Evolutionary conservation across 306 rosid species (phyloP).

Genomic region (Alnus rubra): DNA sequence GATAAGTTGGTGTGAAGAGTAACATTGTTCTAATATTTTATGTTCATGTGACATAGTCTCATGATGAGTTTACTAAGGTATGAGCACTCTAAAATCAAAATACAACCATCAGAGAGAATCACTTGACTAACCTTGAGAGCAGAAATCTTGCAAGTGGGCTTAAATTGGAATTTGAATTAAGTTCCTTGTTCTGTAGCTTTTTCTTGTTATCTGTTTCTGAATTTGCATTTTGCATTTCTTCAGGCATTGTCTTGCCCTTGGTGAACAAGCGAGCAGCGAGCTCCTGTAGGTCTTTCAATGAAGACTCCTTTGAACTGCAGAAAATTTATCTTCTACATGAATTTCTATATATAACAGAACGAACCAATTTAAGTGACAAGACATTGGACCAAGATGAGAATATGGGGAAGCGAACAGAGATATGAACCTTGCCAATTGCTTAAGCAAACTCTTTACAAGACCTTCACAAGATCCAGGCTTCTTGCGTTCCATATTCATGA

Average conservation of each 20-base stretch:
- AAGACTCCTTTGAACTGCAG: constrained; percentile 77
- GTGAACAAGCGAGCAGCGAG: constrained; percentile 58
- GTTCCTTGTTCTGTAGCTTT: constrained; percentile 68
- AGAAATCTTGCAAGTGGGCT: constrained; percentile 97
- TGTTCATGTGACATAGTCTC: neutral
- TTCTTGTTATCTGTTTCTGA: constrained; percentile 53
- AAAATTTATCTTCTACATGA: constrained; percentile 7
- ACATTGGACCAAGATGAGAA: neutral
- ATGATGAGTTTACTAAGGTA: neutral
- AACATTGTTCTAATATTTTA: neutral
- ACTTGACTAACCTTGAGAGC: constrained; percentile 77
- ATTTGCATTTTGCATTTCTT: constrained; percentile 44
- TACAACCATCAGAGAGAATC: constrained; percentile 14
- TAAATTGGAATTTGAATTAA: constrained; percentile 66
- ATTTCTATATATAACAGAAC: neutral
- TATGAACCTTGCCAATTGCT: constrained; percentile 72
- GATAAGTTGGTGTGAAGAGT: too few relatives aligned
- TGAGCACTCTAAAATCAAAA: neutral
- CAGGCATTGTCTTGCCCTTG: constrained; percentile 49
- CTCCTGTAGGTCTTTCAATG: constrained; percentile 79
- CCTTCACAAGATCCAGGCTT: constrained; percentile 83
- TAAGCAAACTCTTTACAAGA: constrained; percentile 73
- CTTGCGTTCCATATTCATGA: constrained; percentile 65
- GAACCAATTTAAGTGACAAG: neutral
- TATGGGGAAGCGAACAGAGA: neutral